phyloP scores from a whole-genome alignment of 805 yeast genomes.

The Yarrowia deformans region DNA sequence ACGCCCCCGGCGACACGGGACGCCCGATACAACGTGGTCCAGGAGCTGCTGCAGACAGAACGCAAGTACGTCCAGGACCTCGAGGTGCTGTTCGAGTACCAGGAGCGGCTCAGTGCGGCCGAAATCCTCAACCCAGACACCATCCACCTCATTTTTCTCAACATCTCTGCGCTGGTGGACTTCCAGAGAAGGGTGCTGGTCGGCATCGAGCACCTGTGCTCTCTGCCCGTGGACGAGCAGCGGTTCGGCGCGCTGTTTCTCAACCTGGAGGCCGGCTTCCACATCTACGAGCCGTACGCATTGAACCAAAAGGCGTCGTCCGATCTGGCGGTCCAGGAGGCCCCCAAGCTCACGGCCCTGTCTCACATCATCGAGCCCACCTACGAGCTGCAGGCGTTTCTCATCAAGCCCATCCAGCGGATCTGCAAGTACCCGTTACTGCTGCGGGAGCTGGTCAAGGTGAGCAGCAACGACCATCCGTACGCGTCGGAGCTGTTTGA shows the following conservation, averaged over 20 bases:
- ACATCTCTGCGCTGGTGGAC: constrained; percentile 80
- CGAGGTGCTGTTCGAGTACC: constrained; percentile 73
- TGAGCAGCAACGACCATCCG: constrained; percentile 9
- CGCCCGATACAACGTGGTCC: constrained; percentile 76
- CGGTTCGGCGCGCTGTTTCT: constrained; percentile 88
- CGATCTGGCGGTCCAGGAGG: constrained; percentile 73
- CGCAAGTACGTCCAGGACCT: constrained; percentile 91
- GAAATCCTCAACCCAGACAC: constrained; percentile 80
- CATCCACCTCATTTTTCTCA: constrained; percentile 83
- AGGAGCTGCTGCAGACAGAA: constrained; percentile 87
- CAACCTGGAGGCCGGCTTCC: constrained; percentile 85
- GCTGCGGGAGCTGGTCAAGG: constrained; percentile 70
- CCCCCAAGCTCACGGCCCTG: constrained; percentile 61
- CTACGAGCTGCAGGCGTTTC: constrained; percentile 85
- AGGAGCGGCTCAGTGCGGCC: constrained; percentile 67
- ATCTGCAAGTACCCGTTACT: constrained; percentile 93
- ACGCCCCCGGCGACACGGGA: constrained; percentile 53
- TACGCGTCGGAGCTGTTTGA: constrained; percentile 71
- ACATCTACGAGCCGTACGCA: constrained; percentile 93
- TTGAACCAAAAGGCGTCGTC: constrained; percentile 87
- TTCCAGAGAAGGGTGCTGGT: constrained; percentile 88
- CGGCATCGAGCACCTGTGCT: constrained; percentile 87
- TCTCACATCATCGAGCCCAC: constrained; percentile 76
- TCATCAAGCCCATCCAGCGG: constrained; percentile 94
- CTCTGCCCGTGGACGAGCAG: constrained; percentile 75